These are phyloP conservation scores for Tetrahymena malaccensis DNA, from an alignment of 73 alveolate genomes.

Conservation along the genomic window DNA sequence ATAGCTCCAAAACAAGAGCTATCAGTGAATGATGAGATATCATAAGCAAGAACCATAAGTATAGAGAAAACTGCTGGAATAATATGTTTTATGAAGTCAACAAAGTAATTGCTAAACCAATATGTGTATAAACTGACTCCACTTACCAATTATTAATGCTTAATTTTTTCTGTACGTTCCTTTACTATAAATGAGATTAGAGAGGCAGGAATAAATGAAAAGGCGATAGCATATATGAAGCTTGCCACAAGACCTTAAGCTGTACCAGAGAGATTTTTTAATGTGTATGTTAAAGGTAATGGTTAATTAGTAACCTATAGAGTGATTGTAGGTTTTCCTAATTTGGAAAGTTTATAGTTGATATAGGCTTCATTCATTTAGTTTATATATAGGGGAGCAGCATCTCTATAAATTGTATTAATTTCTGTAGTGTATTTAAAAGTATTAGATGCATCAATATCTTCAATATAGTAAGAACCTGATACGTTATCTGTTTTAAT, in stretches of 20 bases:
- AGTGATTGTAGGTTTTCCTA: too few relatives aligned
- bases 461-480: too few relatives aligned
- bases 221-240: conserved; percentile 73
- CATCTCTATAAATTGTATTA: too few relatives aligned
- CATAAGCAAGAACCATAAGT: conserved; percentile 49
- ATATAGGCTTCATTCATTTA: too few relatives aligned
- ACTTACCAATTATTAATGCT: conserved; percentile 80
- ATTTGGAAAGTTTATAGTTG: too few relatives aligned
- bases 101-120: conserved; percentile 81
- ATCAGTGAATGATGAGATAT: conserved; percentile 35
- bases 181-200: conserved; percentile 62
- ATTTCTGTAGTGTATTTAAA: too few relatives aligned
- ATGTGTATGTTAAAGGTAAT: conserved; percentile 41
- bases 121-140: conserved; percentile 82
- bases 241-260: conserved; percentile 49
- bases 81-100: conserved; percentile 72
- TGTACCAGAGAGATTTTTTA: conserved; percentile 35
- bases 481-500: too few relatives aligned
- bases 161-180: conserved; percentile 86
- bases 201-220: conserved; percentile 77
- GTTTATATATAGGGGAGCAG: too few relatives aligned
- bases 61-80: conserved; percentile 66
- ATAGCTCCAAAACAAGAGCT: conserved; percentile 19
- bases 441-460: too few relatives aligned
- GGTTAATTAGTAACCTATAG: conserved; percentile 34